Percentiles rank a stretch among this genome's conserved stretches.
Conservation (phyloP, 2,329 filamentous ascomycete species). For the Hypoxylon sp. region DNA sequence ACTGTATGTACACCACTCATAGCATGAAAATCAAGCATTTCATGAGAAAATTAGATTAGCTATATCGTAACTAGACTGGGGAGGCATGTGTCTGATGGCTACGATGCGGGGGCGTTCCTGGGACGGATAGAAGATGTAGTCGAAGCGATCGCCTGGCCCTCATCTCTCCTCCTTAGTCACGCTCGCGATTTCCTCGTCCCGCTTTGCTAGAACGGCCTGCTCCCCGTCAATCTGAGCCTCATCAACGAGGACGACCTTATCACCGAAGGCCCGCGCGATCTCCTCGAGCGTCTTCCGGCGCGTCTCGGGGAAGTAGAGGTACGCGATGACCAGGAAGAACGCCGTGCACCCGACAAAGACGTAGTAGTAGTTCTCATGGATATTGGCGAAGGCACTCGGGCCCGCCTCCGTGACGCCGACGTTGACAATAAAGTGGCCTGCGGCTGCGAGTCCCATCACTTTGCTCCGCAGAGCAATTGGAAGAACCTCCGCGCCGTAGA, state of each 20-base stretch:
- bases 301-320: constrained; percentile 66
- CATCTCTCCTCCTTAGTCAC: constrained; percentile 22
- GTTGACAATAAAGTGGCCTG: constrained; percentile 69
- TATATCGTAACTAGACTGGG: not conserved
- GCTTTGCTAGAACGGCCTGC: constrained; percentile 19
- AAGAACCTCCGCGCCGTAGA: constrained; percentile 70
- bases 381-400: constrained; percentile 69
- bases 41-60: not conserved
- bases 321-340: constrained; percentile 67
- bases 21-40: not conserved
- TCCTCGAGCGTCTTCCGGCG: constrained; percentile 53
- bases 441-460: constrained; percentile 69
- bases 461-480: constrained; percentile 68
- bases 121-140: constrained; percentile 9
- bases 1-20: constrained; percentile 1
- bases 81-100: not conserved
- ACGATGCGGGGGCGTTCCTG: constrained; percentile 15
- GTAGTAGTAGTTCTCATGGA: constrained; percentile 73
- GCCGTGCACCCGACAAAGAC: constrained; percentile 69
- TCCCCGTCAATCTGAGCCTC: constrained; percentile 32
- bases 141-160: constrained; percentile 13
- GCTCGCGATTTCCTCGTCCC: constrained; percentile 37
- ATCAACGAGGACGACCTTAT: constrained; percentile 47
- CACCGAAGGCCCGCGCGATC: constrained; percentile 49
- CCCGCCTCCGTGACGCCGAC: constrained; percentile 69